phyloP scores from a whole-genome alignment of 331 rosid genomes.

The Rhamnella rubrinervis region DNA sequence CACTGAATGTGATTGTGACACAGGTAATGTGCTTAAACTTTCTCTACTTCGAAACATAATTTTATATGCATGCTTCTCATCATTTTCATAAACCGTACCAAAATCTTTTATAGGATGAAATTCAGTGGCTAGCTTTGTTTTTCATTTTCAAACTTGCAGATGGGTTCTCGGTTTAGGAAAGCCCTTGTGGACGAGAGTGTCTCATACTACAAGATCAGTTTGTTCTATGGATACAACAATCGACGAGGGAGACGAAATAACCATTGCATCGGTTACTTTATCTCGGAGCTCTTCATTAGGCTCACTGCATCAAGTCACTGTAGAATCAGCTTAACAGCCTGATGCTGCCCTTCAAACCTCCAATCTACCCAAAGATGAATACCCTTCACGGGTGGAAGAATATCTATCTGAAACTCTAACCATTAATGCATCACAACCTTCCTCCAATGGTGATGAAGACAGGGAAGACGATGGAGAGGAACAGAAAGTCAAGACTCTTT shows the following conservation, averaged over 20 bases:
- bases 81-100: not conserved
- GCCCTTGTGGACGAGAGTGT: constrained; percentile 83
- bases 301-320: constrained; percentile 64
- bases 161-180: constrained; percentile 87
- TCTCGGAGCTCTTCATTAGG: constrained; percentile 74
- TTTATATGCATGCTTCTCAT: not conserved
- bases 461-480: constrained; percentile 40
- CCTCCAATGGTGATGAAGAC: constrained; percentile 31
- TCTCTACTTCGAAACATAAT: not conserved
- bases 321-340: constrained; percentile 44
- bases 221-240: constrained; percentile 74
- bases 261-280: constrained; percentile 70
- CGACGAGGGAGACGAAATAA: constrained; percentile 77
- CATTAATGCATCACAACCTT: constrained; percentile 21
- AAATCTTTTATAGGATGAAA: not conserved
- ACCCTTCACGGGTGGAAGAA: constrained; percentile 36
- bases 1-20: constrained; percentile 79
- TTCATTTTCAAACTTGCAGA: constrained; percentile 39
- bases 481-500: constrained; percentile 43
- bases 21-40: too few species aligned
- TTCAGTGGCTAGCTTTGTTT: not conserved
- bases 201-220: constrained; percentile 67
- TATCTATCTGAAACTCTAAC: constrained; percentile 41
- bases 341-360: constrained; percentile 32
- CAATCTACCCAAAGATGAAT: constrained; percentile 19